phyloP scores from a whole-genome alignment of 495 filamentous ascomycete genomes.

The Glutinoglossum americanum region DNA sequence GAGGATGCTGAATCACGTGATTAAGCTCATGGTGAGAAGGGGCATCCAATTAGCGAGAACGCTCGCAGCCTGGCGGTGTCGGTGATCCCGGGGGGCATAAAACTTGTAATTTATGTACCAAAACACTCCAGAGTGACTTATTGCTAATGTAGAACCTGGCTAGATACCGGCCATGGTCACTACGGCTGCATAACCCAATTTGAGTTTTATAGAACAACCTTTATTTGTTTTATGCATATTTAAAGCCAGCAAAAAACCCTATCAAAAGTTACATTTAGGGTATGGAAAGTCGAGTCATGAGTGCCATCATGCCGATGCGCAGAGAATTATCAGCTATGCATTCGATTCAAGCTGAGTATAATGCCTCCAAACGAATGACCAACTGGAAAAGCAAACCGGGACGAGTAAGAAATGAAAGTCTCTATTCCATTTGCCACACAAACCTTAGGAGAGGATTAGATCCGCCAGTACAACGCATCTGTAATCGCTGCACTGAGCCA shows the following conservation, averaged over 20 bases:
- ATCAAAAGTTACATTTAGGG: not conserved
- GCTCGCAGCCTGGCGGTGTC: too few relatives aligned
- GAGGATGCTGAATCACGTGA: not conserved
- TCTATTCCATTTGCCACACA: slow-evolving; percentile 1
- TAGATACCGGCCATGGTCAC: too few relatives aligned
- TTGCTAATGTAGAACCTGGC: too few relatives aligned
- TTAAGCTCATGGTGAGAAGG: not conserved
- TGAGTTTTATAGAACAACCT: not conserved
- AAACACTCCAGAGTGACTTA: too few relatives aligned
- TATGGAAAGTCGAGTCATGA: slow-evolving; percentile 1
- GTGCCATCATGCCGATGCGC: not conserved
- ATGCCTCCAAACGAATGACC: not conserved
- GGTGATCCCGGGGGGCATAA: too few relatives aligned
- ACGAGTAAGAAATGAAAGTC: not conserved
- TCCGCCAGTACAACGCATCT: not conserved
- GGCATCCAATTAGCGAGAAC: not conserved
- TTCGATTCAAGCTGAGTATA: not conserved
- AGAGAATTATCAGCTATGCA: not conserved
- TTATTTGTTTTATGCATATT: not conserved
- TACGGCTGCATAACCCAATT: too few relatives aligned
- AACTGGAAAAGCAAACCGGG: not conserved
- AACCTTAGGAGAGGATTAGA: slow-evolving; percentile 1
- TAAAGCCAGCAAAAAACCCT: not conserved
- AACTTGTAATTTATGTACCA: too few relatives aligned
- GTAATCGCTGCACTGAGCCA: not conserved